Base-by-base conservation (phyloP, 2,329 filamentous ascomycete species). In the Fusarium sterilihyphosum region DNA sequence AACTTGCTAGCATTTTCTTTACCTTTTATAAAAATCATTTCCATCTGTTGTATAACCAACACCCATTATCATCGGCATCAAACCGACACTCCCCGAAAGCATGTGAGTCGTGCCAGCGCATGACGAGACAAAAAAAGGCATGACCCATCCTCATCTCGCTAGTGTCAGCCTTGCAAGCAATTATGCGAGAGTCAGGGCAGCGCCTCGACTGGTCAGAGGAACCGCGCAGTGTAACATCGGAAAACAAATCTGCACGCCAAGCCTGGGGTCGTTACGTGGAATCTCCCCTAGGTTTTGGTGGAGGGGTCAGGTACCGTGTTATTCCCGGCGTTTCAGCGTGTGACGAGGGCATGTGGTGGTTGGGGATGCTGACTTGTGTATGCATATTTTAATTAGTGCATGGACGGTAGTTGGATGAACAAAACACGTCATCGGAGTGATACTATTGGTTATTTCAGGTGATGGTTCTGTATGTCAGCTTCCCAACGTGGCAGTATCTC, bases 21-120 rank as follows among this genome's bases (percentile, higher is more conserved):
- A 7, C 44, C 11, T 57, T 61, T 43, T 59, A 61, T 46, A 49
- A 16, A 26, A 16, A 20, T 17, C 7, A 33, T 44, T 17, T 24
- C 16, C 14, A 50, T 60, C 29, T 60, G 7, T 18, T n/a, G 8
- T 57, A 53, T 31, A 50, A 43, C 33, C 29, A 22, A 29, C 31
- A 35, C 22, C 12, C 17, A 69, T 20, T 61, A 35, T 38, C 33
- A 33, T 46, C 71, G 65, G 71, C 33, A 43, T 35, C 38, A 50
- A 44, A 70, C 70, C 71, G 71, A 73, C 41, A 70, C 60, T 73
- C 71, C 71, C 71, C 71, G 71, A 50, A n/a, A 22, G 13, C 18
- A 66, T 58, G 47, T n/a, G 26, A 64, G 31, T 66, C 46, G 33
- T 54, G 67, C 53, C 67, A 70, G 47, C 67, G 46, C 67, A 70